Conservation (phyloP, 2,329 filamentous ascomycete genomes). For the Cytospora leucostoma region DNA sequence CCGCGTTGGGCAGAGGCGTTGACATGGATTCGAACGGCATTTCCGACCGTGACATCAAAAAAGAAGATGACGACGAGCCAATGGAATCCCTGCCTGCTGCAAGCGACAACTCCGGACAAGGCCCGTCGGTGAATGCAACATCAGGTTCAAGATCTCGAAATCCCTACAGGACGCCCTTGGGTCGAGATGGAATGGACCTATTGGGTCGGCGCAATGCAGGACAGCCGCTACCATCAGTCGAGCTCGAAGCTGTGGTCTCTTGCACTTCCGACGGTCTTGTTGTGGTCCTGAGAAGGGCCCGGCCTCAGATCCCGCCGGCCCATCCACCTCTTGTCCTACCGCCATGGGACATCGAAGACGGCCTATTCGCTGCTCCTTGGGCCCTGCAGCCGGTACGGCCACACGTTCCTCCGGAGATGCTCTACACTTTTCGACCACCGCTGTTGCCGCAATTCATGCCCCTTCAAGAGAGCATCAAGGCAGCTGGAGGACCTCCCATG, state of each 20-base stretch:
- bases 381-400: constrained; percentile 64
- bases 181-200: neutral
- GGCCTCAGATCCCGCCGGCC: constrained; percentile 65
- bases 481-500: constrained; percentile 54
- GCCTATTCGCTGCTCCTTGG: constrained; percentile 81
- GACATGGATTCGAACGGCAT: constrained; percentile 41
- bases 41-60: constrained; percentile 38
- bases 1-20: constrained; percentile 46
- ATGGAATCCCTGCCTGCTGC: constrained; percentile 24
- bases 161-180: neutral
- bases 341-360: constrained; percentile 55
- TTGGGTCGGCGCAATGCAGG: constrained; percentile 27
- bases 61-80: constrained; percentile 35
- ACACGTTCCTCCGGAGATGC: constrained; percentile 44
- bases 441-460: constrained; percentile 49
- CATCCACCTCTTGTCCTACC: constrained; percentile 47
- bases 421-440: constrained; percentile 47
- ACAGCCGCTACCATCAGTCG: constrained; percentile 52
- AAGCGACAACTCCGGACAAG: constrained; percentile 14
- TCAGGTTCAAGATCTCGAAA: constrained; percentile 32
- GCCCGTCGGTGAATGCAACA: constrained; percentile 17
- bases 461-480: constrained; percentile 46
- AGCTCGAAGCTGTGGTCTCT: constrained; percentile 87
- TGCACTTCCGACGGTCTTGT: constrained; percentile 88
- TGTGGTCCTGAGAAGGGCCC: constrained; percentile 74